Evolutionary conservation across 2,329 filamentous ascomycete species (phyloP).

Genomic region (Colletotrichum filicis): DNA sequence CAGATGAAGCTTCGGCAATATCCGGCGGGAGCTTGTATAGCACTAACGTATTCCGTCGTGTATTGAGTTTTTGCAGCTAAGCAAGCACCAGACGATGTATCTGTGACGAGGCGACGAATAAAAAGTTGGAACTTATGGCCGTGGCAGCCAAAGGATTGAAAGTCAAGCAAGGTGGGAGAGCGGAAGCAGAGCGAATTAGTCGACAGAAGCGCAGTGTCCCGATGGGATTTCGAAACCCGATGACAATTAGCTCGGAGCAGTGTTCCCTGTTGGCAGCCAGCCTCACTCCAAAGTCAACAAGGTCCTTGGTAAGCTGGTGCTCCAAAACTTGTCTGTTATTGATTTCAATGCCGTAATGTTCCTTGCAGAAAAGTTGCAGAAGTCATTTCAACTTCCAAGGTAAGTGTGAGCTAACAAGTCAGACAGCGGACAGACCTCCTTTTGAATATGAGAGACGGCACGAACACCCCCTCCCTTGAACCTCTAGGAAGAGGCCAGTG

Average conservation of each 20-base stretch:
- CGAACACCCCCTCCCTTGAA: constrained; percentile 18
- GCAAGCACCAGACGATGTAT: neutral
- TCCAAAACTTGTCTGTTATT: neutral
- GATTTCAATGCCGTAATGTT: neutral
- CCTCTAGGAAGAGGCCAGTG: neutral
- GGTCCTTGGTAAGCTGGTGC: neutral
- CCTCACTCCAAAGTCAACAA: constrained; percentile 13
- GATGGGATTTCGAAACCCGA: constrained; percentile 32
- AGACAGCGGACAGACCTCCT: neutral
- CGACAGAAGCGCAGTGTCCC: constrained; percentile 12
- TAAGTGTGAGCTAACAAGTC: neutral
- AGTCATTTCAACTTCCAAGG: neutral
- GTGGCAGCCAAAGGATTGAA: neutral
- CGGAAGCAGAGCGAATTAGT: constrained; percentile 13
- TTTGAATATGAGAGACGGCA: constrained; percentile 1
- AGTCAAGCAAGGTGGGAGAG: too few species aligned
- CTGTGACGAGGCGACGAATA: neutral
- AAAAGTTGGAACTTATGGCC: neutral
- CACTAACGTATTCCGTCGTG: neutral
- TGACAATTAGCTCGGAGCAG: constrained; percentile 16
- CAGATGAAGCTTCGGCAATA: neutral
- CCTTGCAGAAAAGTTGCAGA: neutral
- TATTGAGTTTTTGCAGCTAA: neutral
- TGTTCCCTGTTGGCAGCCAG: constrained; percentile 27
- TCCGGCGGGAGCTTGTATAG: neutral